Percentiles rank a stretch among this genome's conserved stretches.
These are phyloP conservation scores for Phytophthora foliorum DNA, from an alignment of 352 stramenopile species.

Conservation along the genomic window DNA sequence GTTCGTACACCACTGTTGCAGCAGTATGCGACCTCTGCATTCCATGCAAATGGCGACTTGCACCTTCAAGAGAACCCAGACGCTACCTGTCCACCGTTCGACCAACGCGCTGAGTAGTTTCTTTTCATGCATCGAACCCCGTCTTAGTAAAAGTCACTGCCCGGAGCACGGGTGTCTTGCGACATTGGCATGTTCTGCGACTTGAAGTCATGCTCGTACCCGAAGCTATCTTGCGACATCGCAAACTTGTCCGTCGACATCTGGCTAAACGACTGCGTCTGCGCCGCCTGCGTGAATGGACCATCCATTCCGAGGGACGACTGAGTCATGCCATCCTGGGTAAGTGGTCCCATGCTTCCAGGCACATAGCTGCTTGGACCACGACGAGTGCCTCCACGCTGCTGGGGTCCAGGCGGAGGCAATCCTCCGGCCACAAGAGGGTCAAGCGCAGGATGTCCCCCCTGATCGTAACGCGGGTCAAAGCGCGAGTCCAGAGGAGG, in stretches of 20 bases:
- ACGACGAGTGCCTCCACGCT: constrained; percentile 39
- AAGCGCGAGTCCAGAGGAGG: constrained; percentile 88
- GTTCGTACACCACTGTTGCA: neutral
- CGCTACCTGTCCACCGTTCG: neutral
- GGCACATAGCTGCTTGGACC: constrained; percentile 41
- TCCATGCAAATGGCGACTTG: neutral
- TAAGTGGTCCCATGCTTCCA: constrained; percentile 68
- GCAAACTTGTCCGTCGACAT: constrained; percentile 84
- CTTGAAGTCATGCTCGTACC: constrained; percentile 85
- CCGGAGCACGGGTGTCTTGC: constrained; percentile 63
- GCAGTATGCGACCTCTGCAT: neutral
- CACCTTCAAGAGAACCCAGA: neutral
- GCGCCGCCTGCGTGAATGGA: constrained; percentile 81
- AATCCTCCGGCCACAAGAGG: constrained; percentile 37
- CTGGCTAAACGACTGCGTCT: constrained; percentile 90
- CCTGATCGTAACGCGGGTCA: constrained; percentile 84
- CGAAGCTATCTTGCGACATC: constrained; percentile 88
- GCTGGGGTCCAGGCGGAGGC: constrained; percentile 48
- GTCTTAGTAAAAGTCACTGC: constrained; percentile 79
- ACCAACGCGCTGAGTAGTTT: neutral
- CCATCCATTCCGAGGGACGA: constrained; percentile 67
- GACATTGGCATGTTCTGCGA: constrained; percentile 88
- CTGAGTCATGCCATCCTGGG: constrained; percentile 81
- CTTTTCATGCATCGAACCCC: constrained; percentile 9
- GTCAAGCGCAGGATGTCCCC: constrained; percentile 28